Evolutionary conservation across 352 stramenopile species (phyloP).

Genomic region (Blastocystis sp.): DNA sequence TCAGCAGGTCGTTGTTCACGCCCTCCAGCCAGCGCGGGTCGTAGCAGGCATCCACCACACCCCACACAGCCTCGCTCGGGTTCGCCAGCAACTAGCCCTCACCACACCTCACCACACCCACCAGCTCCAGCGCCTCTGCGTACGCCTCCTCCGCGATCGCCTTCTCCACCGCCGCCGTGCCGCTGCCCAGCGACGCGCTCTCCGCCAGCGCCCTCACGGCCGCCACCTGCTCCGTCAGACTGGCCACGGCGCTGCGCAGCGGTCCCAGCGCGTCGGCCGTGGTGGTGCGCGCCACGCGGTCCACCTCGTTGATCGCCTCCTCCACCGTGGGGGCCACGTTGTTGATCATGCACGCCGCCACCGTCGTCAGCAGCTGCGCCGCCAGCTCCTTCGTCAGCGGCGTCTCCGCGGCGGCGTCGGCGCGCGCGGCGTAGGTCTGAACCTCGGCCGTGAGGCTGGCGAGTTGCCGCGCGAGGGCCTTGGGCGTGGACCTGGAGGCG

Average conservation of each 20-base stretch:
- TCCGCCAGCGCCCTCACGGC: not conserved
- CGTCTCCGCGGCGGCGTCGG: not conserved
- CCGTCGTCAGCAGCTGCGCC: not conserved
- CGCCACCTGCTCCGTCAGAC: not conserved
- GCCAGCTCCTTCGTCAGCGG: not conserved
- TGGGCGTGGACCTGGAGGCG: not conserved
- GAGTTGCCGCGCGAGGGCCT: not conserved
- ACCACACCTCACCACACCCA: not conserved
- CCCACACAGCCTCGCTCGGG: not conserved
- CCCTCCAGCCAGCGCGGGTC: not conserved
- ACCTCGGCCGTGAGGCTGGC: not conserved
- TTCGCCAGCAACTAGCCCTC: not conserved
- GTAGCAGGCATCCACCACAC: not conserved
- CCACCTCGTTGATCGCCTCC: not conserved
- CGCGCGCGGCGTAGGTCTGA: not conserved
- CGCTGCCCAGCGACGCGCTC: not conserved
- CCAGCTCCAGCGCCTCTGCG: not conserved
- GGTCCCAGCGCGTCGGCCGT: not conserved
- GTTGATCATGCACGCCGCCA: constrained; percentile 4
- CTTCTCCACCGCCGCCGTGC: not conserved
- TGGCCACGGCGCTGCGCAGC: not conserved
- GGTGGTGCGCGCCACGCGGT: not conserved
- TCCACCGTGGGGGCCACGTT: constrained; percentile 4
- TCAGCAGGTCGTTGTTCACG: not conserved
- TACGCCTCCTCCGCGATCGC: not conserved